Evolutionary conservation across 352 stramenopile species (phyloP).

Genomic region (Phytophthora kernoviae): DNA sequence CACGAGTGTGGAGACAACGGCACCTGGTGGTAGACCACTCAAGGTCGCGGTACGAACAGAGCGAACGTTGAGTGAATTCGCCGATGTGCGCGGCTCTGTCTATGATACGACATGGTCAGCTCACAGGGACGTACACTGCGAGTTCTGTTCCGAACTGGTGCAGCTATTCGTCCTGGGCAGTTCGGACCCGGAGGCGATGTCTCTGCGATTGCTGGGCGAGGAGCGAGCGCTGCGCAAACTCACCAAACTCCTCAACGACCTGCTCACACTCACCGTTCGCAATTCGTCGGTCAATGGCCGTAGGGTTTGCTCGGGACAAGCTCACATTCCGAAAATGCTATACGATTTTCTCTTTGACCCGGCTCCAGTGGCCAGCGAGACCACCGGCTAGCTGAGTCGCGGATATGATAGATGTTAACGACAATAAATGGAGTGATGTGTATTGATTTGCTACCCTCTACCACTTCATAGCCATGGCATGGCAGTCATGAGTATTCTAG

Average conservation of each 20-base stretch:
- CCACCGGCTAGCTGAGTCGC: background rate
- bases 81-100: constrained; percentile 21
- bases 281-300: constrained; percentile 15
- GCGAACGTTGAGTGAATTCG: constrained; percentile 27
- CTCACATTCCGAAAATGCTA: constrained; percentile 32
- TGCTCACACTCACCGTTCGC: constrained; percentile 31
- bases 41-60: constrained; percentile 22
- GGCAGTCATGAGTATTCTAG: too few species aligned
- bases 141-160: constrained; percentile 33
- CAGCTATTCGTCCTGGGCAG: constrained; percentile 33
- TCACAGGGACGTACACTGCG: constrained; percentile 27
- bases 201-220: constrained; percentile 24
- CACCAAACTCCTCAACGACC: constrained; percentile 26
- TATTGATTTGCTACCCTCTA: too few species aligned
- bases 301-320: constrained; percentile 28
- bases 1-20: constrained; percentile 1
- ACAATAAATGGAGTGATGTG: too few species aligned
- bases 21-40: constrained; percentile 5
- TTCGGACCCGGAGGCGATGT: constrained; percentile 22
- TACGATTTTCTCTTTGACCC: constrained; percentile 34
- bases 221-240: constrained; percentile 27
- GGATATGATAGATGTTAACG: too few species aligned
- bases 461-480: too few species aligned
- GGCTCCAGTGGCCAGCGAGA: constrained; percentile 5
- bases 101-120: constrained; percentile 31